Evolutionary conservation across 2,329 filamentous ascomycete species (phyloP), one percentile per base, ranked within the genome.

Genomic region (Thielaviopsis ethacetica): DNA sequence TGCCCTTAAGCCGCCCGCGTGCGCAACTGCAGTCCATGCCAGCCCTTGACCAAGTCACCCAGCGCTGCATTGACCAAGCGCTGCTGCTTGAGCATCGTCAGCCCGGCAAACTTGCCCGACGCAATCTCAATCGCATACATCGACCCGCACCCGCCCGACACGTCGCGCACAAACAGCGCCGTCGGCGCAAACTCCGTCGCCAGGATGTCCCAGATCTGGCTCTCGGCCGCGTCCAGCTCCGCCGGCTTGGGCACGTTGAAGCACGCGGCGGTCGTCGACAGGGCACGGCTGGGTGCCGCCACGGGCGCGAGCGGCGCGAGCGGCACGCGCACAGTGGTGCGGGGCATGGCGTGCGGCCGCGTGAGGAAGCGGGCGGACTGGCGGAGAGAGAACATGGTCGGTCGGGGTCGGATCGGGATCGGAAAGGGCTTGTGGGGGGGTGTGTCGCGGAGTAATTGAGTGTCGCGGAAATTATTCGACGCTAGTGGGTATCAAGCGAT

Each of bases 101-200:
- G 69, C 53, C 87, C 88, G 58, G 77, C 76, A 71, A 94, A 94
- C 65, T 76, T 78, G 53, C 82, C 76, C 7, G 85, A 87, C 54
- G 82, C 78, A 63, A 93, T 83, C 66, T 91, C 84, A 64, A 94
- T 85, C 59, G 83, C 85, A 72, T 93, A 93, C 88, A 93, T 93
- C 67, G 83, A 87, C 10, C 88, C 88, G 71, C 88, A 94, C 30
- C 88, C 88, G 61, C 88, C 88, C 24, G 84, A 88, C 56, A 93
- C 81, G 71, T 94, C 88, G 68, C 85, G 84, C 10, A 93, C 86
- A 69, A 82, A 70, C 26, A 83, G 70, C 61, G 76, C 70, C 0
- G 74, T 75, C 0, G 79, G 78, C 1, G 68, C 63, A 59, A 82
- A 78, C 65, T 76, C 76, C 6, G 70, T 69, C 19, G 69, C 63